Evolutionary conservation across 1,284 basidiomycete species (phyloP), one percentile per base, ranked within the genome.

Genomic region (Leccinum angustisporum): DNA sequence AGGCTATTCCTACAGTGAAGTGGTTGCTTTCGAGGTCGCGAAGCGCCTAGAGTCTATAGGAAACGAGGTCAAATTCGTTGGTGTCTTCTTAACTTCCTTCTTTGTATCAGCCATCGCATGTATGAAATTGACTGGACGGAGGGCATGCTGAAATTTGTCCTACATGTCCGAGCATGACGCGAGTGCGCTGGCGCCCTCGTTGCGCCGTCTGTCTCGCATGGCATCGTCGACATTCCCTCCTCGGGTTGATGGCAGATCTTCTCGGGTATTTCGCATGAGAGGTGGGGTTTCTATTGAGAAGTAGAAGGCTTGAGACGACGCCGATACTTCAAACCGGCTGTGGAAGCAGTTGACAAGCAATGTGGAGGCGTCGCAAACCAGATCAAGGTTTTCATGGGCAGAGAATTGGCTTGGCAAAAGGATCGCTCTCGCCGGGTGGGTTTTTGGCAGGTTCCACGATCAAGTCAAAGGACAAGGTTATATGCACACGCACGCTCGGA

Each of bases 1-100:
- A 0, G 81, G 81, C 5, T 82, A 82, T 71, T 79, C 77, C 53
- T 81, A 78, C 56, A 81, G 81, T 54, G 80, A 79, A 43, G 77
- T 77, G 52, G 75, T 79, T 14, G 79, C 78, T 2, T 81, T 79
- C 60, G 79, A 82, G 62, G 73, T 81, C 14, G 75, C 72, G 5
- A 79, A 79, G 63, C 63, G 66, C 18, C 74, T 82, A 38, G 75
- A 76, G 58, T 63, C 64, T 1, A 66, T 66, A 57, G 76, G 76
- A 1, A 74, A 75, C 27, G 65, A 68, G 36, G 77, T 80, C 18
- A 71, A 73, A 3, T 80, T 77, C 65, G 64, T 75, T 9, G 78
- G 78, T 31, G 31, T 18, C 70, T 78, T 14, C 67, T 80, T 64
- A 78, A 79, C 58, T 67, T 80, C 8, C 78, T 76, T 0, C 79